phyloP scores from a whole-genome alignment of 805 yeast species.

The Saccharomycopsis schoenii region DNA sequence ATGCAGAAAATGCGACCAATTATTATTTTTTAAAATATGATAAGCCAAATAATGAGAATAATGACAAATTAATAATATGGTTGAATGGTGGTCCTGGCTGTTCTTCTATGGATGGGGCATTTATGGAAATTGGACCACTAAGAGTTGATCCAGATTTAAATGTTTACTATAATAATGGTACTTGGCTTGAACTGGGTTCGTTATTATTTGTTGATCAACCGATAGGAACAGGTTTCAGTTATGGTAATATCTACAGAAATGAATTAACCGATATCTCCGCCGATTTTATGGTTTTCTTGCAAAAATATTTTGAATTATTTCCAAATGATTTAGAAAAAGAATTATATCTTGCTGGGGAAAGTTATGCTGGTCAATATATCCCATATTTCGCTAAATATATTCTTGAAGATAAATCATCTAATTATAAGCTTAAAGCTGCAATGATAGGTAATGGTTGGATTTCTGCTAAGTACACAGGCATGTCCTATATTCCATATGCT shows the following conservation, averaged over 20 bases:
- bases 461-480: slow-evolving; percentile 60
- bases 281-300: slow-evolving; percentile 46
- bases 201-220: slow-evolving; percentile 73
- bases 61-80: slow-evolving; percentile 52
- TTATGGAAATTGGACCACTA: slow-evolving; percentile 73
- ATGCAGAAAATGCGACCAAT: slow-evolving; percentile 41
- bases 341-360: slow-evolving; percentile 67
- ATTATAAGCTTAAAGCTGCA: slow-evolving; percentile 41
- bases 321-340: slow-evolving; percentile 49
- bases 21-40: slow-evolving; percentile 72
- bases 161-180: slow-evolving; percentile 45
- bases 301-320: slow-evolving; percentile 46
- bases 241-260: slow-evolving; percentile 27
- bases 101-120: slow-evolving; percentile 77
- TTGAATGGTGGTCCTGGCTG: slow-evolving; percentile 86
- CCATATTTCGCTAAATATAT: slow-evolving; percentile 60
- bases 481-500: slow-evolving; percentile 56
- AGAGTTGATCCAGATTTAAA: slow-evolving; percentile 32
- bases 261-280: slow-evolving; percentile 21
- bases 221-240: slow-evolving; percentile 67
- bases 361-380: slow-evolving; percentile 78
- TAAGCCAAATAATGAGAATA: slow-evolving; percentile 17
- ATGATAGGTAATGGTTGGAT: slow-evolving; percentile 76
- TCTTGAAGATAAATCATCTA: slow-evolving; percentile 22
- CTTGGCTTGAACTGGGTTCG: slow-evolving; percentile 63